A percentile compares a stretch with the other conserved stretches of the same genome.
Evolutionary conservation across 164 flowering plant genomes (phyloP).

Genomic region (Chloranthus sessilifolius): DNA sequence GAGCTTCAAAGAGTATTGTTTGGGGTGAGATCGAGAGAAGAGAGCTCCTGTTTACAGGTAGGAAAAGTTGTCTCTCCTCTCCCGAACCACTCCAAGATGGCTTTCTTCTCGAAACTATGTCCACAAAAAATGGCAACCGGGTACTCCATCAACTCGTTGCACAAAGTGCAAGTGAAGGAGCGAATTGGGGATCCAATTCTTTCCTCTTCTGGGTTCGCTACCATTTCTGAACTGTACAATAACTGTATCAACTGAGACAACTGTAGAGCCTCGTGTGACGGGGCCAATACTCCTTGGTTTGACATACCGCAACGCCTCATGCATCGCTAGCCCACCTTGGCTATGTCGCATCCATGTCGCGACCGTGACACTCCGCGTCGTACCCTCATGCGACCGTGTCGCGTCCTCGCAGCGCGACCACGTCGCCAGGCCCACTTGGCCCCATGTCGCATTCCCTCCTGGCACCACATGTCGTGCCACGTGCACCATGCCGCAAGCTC

Average conservation of each 20-base stretch:
- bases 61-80: constrained; percentile 20
- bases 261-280: constrained; percentile 22
- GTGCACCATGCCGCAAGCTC: too few relatives aligned
- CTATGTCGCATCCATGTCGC: too few relatives aligned
- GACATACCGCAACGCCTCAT: too few relatives aligned
- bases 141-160: constrained; percentile 13
- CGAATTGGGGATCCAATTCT: not conserved
- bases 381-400: too few relatives aligned
- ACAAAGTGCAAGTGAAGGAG: constrained; percentile 16
- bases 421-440: too few relatives aligned
- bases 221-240: constrained; percentile 13
- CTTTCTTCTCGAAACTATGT: constrained; percentile 21
- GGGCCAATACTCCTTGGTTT: too few relatives aligned
- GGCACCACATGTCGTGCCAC: too few relatives aligned
- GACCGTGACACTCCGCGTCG: too few relatives aligned
- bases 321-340: too few relatives aligned
- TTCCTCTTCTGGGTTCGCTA: not conserved
- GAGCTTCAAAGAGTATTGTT: constrained; percentile 17
- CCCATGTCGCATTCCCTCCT: too few relatives aligned
- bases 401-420: too few relatives aligned
- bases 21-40: constrained; percentile 12
- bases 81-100: constrained; percentile 16
- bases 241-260: constrained; percentile 20
- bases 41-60: constrained; percentile 18
- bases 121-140: constrained; percentile 22